Conservation (phyloP, 306 rosid species). For the Sindora glabra region DNA sequence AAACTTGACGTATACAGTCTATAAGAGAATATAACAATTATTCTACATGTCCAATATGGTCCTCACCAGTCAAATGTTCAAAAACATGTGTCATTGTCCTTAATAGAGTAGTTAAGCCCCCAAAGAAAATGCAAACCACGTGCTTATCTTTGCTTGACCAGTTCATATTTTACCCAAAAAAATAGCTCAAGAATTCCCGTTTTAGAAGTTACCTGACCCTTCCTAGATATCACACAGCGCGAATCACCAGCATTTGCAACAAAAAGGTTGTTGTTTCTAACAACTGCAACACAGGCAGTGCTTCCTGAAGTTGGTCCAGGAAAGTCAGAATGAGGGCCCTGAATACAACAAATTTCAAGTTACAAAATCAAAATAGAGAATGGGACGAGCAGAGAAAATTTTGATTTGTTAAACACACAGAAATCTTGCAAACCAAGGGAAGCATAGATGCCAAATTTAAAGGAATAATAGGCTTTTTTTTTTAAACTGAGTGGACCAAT, state of each 20-base stretch:
- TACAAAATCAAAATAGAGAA: neutral
- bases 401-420: neutral
- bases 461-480: too few species aligned
- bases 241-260: slow-evolving; percentile 99
- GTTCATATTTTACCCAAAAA: neutral
- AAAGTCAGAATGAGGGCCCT: slow-evolving; percentile 99
- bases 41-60: neutral
- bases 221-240: slow-evolving; percentile 88
- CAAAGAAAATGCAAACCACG: neutral
- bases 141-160: neutral
- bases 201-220: slow-evolving; percentile 69
- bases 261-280: slow-evolving; percentile 65
- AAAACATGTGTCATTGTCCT: neutral
- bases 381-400: neutral
- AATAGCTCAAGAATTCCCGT: slow-evolving; percentile 4
- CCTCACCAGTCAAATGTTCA: neutral
- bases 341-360: slow-evolving; percentile 19
- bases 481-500: too few species aligned
- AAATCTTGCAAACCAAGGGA: neutral
- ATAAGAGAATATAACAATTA: neutral
- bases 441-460: neutral
- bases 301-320: slow-evolving; percentile 93
- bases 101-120: neutral
- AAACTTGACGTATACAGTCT: slow-evolving; percentile 6
- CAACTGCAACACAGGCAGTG: slow-evolving; percentile 92